A percentile compares a stretch with the other conserved stretches of the same genome.
Evolutionary conservation across 805 yeast genomes (phyloP).

Genomic region (Myxozyma neglecta): DNA sequence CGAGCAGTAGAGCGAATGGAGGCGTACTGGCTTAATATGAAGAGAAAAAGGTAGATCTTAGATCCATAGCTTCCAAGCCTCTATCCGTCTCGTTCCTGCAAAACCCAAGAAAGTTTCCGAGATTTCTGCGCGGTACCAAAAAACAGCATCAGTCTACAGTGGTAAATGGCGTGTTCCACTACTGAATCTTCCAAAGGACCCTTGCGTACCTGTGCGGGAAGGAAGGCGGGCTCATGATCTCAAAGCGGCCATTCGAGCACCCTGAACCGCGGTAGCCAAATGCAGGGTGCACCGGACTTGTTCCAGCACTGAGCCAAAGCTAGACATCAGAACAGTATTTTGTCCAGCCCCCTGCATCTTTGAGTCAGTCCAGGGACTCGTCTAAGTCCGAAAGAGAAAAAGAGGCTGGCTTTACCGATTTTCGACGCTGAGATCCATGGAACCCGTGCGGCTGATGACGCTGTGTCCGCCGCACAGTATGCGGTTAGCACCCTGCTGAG

Average conservation of each 20-base stretch:
- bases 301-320: not conserved
- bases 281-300: not conserved
- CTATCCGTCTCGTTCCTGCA: too few species aligned
- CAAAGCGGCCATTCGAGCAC: not conserved
- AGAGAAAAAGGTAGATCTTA: not conserved
- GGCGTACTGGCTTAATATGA: not conserved
- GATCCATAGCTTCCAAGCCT: too few species aligned
- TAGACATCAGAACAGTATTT: not conserved
- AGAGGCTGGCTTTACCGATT: too few species aligned
- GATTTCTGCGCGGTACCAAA: too few species aligned
- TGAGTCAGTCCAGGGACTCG: not conserved
- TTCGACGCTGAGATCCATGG: too few species aligned
- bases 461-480: not conserved
- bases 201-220: not conserved
- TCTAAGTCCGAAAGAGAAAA: too few species aligned
- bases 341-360: not conserved
- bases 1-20: not conserved
- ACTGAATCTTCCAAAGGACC: too few species aligned
- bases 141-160: too few species aligned
- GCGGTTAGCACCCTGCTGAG: not conserved
- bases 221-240: slow-evolving; percentile 5
- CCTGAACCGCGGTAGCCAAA: not conserved
- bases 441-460: too few species aligned
- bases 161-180: too few species aligned
- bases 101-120: too few species aligned